Evolutionary conservation across 805 yeast species (phyloP), one percentile per base, ranked within the genome.

Genomic region (Ogataea naganishii): DNA sequence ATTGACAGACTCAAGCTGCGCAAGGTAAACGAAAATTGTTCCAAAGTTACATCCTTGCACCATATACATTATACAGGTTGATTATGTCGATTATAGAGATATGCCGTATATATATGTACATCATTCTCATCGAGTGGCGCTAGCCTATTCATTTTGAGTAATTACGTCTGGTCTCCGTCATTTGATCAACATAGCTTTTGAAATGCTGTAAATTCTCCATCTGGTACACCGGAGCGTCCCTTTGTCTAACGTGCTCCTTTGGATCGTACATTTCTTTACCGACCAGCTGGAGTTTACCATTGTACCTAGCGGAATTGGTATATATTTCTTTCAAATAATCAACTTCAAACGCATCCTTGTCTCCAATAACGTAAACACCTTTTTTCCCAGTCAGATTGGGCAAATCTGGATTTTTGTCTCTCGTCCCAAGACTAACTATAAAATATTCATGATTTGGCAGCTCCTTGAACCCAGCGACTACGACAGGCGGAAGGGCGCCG

Each of bases 151-250:
- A n/a, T n/a, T n/a, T n/a, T n/a, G n/a, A n/a, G n/a, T n/a, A n/a
- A n/a, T n/a, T n/a, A n/a, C n/a, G n/a, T n/a, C n/a, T n/a, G n/a
- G n/a, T n/a, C n/a, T n/a, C n/a, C n/a, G 13, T 17, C 51, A 54
- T 44, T 14, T 44, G 41, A 12, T 28, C 28, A 5, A 53, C 43
- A 24, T 44, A 43, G n/a, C 35, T 36, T 3, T 41, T 44, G 29
- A 52, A 30, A 20, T 52, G 53, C 12, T 37, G 47, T 12, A 43
- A 36, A 7, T 40, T 37, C 18, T 41, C 45, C 30, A 48, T 44
- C 11, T 19, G 30, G 23, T 35, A 39, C 18, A 20, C 28, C 21
- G 31, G 27, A 10, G 13, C 21, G 8, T 23, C 14, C 3, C 22
- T 21, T 39, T 16, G n/a, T 35, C 37, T 7, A 22, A 17, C 10